Evolutionary conservation across 345 rosid species (phyloP).

Genomic region (Acer yangbiense): DNA sequence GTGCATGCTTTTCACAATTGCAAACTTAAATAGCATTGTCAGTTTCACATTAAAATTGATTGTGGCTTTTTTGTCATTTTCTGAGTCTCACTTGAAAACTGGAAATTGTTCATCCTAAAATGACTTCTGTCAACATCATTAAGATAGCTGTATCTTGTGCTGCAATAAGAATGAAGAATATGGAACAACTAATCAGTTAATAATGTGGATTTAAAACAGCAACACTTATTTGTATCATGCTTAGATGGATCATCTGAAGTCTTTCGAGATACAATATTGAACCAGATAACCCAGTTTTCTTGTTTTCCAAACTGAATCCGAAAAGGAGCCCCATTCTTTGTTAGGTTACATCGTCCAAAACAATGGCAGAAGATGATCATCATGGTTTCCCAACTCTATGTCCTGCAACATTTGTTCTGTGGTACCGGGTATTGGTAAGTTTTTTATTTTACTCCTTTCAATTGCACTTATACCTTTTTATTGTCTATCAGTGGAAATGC

Average conservation of each 20-base stretch:
- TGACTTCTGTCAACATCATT: neutral
- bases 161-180: neutral
- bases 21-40: neutral
- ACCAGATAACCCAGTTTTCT: neutral
- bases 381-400: slow-evolving; percentile 60
- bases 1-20: slow-evolving; percentile 31
- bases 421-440: slow-evolving; percentile 78
- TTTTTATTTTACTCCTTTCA: neutral
- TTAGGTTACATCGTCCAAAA: slow-evolving; percentile 48
- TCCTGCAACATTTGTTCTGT: slow-evolving; percentile 66
- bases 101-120: neutral
- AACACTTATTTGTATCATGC: neutral
- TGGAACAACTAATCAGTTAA: neutral
- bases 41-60: neutral
- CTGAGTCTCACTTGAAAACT: neutral
- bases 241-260: neutral
- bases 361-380: slow-evolving; percentile 42
- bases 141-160: neutral
- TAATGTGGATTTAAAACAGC: neutral
- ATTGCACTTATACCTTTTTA: neutral
- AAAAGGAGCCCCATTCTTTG: slow-evolving; percentile 17
- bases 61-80: neutral
- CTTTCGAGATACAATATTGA: neutral
- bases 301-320: slow-evolving; percentile 2
- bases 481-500: slow-evolving; percentile 9